Conservation (phyloP, 1,284 basidiomycete species). For the Leccinum fuscescens region DNA sequence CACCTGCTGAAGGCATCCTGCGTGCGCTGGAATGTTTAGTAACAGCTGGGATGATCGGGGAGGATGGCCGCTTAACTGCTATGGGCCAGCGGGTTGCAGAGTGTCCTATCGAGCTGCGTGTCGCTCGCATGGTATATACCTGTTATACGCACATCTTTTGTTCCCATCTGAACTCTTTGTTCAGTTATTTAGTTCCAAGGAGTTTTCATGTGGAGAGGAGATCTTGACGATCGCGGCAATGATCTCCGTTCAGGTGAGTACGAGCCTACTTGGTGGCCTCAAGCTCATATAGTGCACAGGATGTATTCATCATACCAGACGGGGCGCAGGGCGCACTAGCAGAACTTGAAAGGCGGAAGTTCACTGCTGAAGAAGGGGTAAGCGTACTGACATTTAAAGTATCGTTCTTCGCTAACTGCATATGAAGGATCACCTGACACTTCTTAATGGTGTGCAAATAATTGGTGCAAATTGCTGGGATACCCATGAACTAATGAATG, state of each 20-base stretch:
- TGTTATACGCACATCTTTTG: background rate
- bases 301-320: slow-evolving; percentile 85
- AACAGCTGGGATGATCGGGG: slow-evolving; percentile 68
- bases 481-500: slow-evolving; percentile 16
- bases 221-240: slow-evolving; percentile 95
- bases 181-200: slow-evolving; percentile 84
- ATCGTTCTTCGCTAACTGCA: slow-evolving; percentile 7
- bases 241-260: slow-evolving; percentile 78
- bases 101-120: slow-evolving; percentile 72
- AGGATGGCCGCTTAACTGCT: slow-evolving; percentile 63
- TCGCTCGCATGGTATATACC: slow-evolving; percentile 67
- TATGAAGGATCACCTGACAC: slow-evolving; percentile 83
- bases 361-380: slow-evolving; percentile 96
- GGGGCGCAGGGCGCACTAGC: slow-evolving; percentile 82
- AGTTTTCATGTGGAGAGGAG: slow-evolving; percentile 87
- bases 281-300: slow-evolving; percentile 43
- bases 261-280: background rate
- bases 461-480: background rate
- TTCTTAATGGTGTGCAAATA: slow-evolving; percentile 72
- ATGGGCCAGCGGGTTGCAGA: slow-evolving; percentile 74
- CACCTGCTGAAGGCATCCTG: slow-evolving; percentile 83
- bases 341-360: slow-evolving; percentile 89
- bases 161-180: background rate
- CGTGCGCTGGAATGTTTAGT: slow-evolving; percentile 77
- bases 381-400: slow-evolving; percentile 20